Base-by-base conservation (phyloP, 768 basidiomycete genomes). In the Saitozyma sp. region DNA sequence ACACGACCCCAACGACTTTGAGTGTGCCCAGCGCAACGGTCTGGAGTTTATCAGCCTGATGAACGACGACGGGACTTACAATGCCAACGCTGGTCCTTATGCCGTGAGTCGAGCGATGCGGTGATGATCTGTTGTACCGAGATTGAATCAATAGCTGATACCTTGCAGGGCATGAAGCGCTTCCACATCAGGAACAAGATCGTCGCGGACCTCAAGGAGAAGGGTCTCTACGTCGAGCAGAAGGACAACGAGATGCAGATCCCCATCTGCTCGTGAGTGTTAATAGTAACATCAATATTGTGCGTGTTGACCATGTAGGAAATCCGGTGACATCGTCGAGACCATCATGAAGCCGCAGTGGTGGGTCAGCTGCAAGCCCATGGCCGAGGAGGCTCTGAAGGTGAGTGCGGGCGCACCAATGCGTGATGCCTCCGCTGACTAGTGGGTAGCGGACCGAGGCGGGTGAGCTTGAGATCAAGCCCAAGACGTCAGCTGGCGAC, bases 191-290 rank as follows among this genome's bases (percentile, higher is more conserved):
- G 96, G 65, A 86, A 86, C 50, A 88, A 85, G 55, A 88, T 98
- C 50, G 84, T 97, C 51, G 85, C 92, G 78, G 86, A 84, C 16
- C 81, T 98, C 63, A 89, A 93, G 79, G 90, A 91, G 59, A 82
- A 85, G 19, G 94, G 91, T 1, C 80, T 96, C 5, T 98, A 86
- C 75, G 82, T 97, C 46, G 94, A 94, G 78, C 88, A 88, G 13
- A 94, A 92, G 79, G 91, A 97, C 71, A 98, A 99, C 80, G 88
- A 93, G 9, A 98, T 99, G 96, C 88, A 88, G 71, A 91, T 99
- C 48, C 95, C 95, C 1, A 82, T 97, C 56, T 98, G 95, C 87
- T 86, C 84, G 90, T 87, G 43, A 60, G 86, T 77, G 11, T 41
- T 20, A 59, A 41, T 9, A 9, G 11, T 48, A 11, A 13, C 45